Base-by-base conservation (phyloP, 345 rosid genomes). In the Eucalyptus pauciflora region DNA sequence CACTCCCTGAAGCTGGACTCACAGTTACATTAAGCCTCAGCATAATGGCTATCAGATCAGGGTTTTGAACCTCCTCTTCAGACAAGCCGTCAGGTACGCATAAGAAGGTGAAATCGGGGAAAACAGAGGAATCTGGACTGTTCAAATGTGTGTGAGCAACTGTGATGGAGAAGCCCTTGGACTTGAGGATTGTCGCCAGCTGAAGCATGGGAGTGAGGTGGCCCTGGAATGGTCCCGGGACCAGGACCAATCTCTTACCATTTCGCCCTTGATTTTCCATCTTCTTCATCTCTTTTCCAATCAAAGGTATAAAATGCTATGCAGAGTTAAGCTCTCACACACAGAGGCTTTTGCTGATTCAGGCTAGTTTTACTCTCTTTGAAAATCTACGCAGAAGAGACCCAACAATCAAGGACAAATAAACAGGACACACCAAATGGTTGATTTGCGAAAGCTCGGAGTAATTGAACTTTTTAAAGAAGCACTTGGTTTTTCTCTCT, bases 121-220 rank as follows among this genome's bases (percentile, higher is more conserved):
- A 91, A 85, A 41, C 25, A 9, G 87, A 33, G 2, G 93, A 86
- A 43, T 90, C 45, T 4, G 93, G 95, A 33, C 91, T 90, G 88
- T 92, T 92, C 90, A 91, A 89, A 15, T 80, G 80, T 27, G 93
- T 85, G 86, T 92, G 95, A 89, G 92, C 90, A 76, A 96, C 80
- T 10, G 95, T 93, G 89, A 97, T 93, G 60, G 94, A 91, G 92
- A 94, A 96, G 14, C 95, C 97, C 14, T 88, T 92, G 4, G 91
- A 91, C 80, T 96, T 89, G 50, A 97, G 95, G 69, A 94, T 88
- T 50, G 92, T 87, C 10, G 92, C 97, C 1, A 95, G 96, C 87
- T 94, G 95, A 92, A 97, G 94, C 92, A 95, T 94, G 1, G 98
- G 97, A 88, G 90, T 94, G 50, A 95, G 86, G 88, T 95, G 97